A percentile compares a stretch with the other conserved stretches of the same genome.
These are phyloP conservation scores for Cytospora paraplurivora DNA, from an alignment of 2,329 filamentous ascomycete genomes.

Conservation along the genomic window DNA sequence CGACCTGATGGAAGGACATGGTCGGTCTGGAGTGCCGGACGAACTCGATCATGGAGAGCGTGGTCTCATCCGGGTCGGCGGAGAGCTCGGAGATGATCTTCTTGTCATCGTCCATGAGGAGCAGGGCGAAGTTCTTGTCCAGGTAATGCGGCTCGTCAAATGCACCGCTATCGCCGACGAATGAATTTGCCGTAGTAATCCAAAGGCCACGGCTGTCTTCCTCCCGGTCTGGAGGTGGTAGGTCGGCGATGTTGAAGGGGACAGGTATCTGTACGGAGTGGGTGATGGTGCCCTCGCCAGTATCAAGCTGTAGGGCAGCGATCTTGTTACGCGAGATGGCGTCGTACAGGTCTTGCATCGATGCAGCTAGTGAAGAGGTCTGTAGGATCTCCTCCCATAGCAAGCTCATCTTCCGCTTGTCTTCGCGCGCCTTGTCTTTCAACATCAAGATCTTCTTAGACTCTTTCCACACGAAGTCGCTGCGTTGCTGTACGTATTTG, in stretches of 20 bases:
- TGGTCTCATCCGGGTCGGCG: conserved; percentile 73
- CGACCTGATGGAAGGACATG: conserved; percentile 69
- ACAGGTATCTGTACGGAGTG: conserved; percentile 67
- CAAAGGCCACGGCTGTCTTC: conserved; percentile 74
- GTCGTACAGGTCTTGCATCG: conserved; percentile 79
- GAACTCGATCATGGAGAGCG: conserved; percentile 78
- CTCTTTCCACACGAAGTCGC: conserved; percentile 89
- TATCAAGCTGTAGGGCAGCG: conserved; percentile 77
- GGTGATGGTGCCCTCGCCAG: conserved; percentile 57
- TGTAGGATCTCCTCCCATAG: conserved; percentile 73
- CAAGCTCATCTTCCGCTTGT: conserved; percentile 61
- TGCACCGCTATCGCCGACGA: conserved; percentile 67
- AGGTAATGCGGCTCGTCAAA: conserved; percentile 66
- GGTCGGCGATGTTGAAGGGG: conserved; percentile 70
- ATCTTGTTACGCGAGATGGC: conserved; percentile 84
- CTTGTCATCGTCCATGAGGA: conserved; percentile 82
- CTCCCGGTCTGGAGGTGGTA: conserved; percentile 66
- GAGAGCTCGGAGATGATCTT: conserved; percentile 74
- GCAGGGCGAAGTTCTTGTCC: conserved; percentile 82
- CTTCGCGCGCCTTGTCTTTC: conserved; percentile 80
- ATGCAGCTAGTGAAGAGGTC: conserved; percentile 77
- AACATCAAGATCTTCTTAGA: conserved; percentile 78
- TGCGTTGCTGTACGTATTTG: conserved; percentile 88
- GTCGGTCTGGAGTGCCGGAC: conserved; percentile 73
- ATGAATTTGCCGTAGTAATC: conserved; percentile 83